Conservation (phyloP, 768 basidiomycete genomes). For the Boletus coccyginus region DNA sequence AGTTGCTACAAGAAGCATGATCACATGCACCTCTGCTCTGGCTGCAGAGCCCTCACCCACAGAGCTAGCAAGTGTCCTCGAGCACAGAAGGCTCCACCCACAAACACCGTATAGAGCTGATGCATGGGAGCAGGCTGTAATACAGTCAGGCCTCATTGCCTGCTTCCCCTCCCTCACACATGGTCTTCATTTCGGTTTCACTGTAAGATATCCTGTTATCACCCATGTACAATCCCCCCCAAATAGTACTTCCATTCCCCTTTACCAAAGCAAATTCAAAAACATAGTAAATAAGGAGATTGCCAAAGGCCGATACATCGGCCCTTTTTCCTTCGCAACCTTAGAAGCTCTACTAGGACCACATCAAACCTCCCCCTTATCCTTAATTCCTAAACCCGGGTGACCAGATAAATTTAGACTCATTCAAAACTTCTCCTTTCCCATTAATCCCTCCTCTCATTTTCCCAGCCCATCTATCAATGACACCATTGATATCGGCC, state of each 20-base stretch:
- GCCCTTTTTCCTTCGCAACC: too few species aligned
- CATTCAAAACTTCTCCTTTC: neutral
- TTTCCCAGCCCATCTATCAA: neutral
- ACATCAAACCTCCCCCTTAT: neutral
- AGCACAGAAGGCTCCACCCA: too few species aligned
- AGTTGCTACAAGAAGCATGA: too few species aligned
- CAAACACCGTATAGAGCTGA: neutral
- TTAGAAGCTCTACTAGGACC: neutral
- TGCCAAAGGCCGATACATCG: neutral
- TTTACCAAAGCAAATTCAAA: neutral
- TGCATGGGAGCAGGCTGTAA: neutral
- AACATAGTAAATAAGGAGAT: neutral
- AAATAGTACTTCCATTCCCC: neutral
- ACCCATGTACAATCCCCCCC: neutral
- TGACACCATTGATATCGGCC: fast-evolving
- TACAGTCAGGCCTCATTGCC: too few species aligned
- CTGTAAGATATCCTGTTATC: neutral
- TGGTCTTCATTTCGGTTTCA: neutral
- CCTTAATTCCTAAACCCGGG: neutral
- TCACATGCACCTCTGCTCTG: neutral
- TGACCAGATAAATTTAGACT: neutral
- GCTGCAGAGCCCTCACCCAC: neutral
- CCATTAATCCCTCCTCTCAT: neutral
- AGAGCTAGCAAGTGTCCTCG: too few species aligned
- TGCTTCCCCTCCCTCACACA: too few species aligned